Evolutionary conservation across 225 moss, liverwort and hornwort genomes (phyloP).

Genomic region (Takakia lepidozioides): DNA sequence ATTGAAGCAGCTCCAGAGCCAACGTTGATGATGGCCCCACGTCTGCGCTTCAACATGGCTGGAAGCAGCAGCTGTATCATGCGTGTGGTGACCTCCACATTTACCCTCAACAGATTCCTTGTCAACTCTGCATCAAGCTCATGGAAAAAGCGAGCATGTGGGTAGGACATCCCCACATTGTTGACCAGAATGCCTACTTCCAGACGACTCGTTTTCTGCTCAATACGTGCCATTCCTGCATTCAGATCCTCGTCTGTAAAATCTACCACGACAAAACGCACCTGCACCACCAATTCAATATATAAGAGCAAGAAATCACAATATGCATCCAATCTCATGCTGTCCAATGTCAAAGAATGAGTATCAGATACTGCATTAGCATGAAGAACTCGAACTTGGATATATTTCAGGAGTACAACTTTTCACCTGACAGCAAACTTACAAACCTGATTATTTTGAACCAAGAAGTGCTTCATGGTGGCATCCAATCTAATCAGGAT

Average conservation of each 20-base stretch:
- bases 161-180: constrained; percentile 63
- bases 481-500: no score
- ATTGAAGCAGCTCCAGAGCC: constrained; percentile 53
- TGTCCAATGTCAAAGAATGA: no score
- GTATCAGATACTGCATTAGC: no score
- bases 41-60: constrained; percentile 49
- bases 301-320: no score
- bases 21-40: constrained; percentile 54
- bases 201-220: constrained; percentile 28
- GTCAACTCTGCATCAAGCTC: constrained; percentile 49
- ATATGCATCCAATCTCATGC: no score
- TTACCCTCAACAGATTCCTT: constrained; percentile 46
- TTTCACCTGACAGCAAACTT: no score
- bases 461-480: no score
- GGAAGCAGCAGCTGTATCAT: constrained; percentile 57
- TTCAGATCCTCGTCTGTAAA: constrained; percentile 55
- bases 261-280: constrained; percentile 53
- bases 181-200: constrained; percentile 57
- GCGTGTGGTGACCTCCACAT: constrained; percentile 55
- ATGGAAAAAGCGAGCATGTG: constrained; percentile 59
- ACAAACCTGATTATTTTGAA: no score
- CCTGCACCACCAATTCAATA: no score
- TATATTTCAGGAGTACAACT: no score
- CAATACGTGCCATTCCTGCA: constrained; percentile 31
- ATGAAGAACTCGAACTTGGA: no score